Evolutionary conservation across 2,329 filamentous ascomycete genomes (phyloP), one percentile per base, ranked within the genome.

Genomic region (Thielaviopsis ethacetica): DNA sequence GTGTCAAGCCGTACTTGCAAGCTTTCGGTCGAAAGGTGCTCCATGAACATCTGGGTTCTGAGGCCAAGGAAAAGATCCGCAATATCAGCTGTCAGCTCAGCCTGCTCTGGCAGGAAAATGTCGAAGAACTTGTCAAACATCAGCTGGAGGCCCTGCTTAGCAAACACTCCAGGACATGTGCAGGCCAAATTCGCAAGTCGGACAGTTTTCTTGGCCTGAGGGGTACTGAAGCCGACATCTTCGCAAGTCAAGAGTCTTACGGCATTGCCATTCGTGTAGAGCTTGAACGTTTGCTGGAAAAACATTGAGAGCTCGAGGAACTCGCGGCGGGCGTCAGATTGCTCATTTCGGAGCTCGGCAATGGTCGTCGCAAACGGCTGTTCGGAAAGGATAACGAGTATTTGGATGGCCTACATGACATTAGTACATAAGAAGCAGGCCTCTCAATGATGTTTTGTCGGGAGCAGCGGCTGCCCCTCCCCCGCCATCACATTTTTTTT

Each of bases 101-200:
- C 56, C 41, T 60, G 55, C 17, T 60, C 58, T 1, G 59, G 61
- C 9, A 62, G 71, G 15, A 77, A 75, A 0, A 75, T 71, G 56
- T 72, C 70, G 54, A 72, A 68, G 53, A 73, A 72, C 21, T 72
- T 70, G 56, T 74, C 71, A 62, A 77, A 71, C 22, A 73, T 66
- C 21, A 69, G 66, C n/a, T 76, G 69, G 47, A 79, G 74, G 54
- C 59, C 59, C 24, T 56, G 47, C 27, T 63, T 61, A 53, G 63
- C 62, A 54, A 59, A 59, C 44, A 62, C 57, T 52, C 54, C 30
- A 41, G 51, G 49, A 56, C 54, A 62, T 52, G 60, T 56, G 50
- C 57, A 61, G 3, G 60, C 58, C 30, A 62, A 38, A 26, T 61
- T 61, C 13, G 61, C 62, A 22, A 62, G 53, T 19, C 62, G 54